Percentiles rank a stretch among this genome's conserved stretches.
phyloP scores from a whole-genome alignment of 768 basidiomycete species.

The Aureoboletus auriporus region DNA sequence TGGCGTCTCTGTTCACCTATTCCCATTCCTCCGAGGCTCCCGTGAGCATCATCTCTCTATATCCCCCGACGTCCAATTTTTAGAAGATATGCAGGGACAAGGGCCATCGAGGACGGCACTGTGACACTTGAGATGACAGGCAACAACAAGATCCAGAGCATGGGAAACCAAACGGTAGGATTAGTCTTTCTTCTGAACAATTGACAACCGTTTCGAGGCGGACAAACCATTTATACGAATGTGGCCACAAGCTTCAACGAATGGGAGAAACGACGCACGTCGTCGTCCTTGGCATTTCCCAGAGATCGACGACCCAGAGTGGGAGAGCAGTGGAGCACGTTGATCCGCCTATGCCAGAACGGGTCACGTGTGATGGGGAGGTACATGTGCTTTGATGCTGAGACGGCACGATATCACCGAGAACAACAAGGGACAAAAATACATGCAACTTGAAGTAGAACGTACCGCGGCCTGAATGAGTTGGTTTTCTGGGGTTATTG shows the following conservation, averaged over 20 bases:
- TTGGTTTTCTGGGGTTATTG: neutral
- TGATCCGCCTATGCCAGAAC: conserved; percentile 9
- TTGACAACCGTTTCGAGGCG: neutral
- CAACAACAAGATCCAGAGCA: too few relatives aligned
- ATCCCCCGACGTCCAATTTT: too few relatives aligned
- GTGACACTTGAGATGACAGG: too few relatives aligned
- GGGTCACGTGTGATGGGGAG: too few relatives aligned
- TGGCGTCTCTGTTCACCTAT: too few relatives aligned
- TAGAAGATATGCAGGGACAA: too few relatives aligned
- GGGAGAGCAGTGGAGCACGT: conserved; percentile 8
- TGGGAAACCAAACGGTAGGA: too few relatives aligned
- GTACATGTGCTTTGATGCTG: neutral
- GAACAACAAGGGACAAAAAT: conserved; percentile 9
- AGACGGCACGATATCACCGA: conserved; percentile 18
- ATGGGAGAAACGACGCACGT: conserved; percentile 25
- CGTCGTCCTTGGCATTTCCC: neutral
- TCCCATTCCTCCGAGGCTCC: too few relatives aligned
- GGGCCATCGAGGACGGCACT: too few relatives aligned
- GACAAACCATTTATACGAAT: conserved; percentile 11
- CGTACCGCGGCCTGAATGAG: conserved; percentile 3
- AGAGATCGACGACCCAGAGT: conserved; percentile 9
- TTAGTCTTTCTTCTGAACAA: neutral
- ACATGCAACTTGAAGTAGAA: neutral
- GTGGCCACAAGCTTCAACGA: conserved; percentile 17
- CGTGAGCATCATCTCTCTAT: too few relatives aligned